These are phyloP conservation scores for Chaetomiaceae sp. DNA, from an alignment of 2,329 filamentous ascomycete species.

Conservation along the genomic window DNA sequence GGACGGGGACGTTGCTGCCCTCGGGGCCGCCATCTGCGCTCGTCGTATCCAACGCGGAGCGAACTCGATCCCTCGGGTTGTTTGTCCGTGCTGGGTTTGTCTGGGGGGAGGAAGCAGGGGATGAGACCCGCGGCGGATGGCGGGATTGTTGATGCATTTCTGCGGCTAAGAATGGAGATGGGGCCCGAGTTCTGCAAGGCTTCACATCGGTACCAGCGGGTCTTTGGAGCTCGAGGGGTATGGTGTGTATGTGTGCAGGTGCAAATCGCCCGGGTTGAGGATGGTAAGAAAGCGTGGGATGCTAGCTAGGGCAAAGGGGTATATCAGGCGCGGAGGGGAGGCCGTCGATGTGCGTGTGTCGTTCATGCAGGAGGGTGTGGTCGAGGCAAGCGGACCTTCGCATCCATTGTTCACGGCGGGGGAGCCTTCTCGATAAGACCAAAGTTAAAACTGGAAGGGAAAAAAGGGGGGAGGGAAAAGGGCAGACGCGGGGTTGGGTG, in stretches of 20 bases:
- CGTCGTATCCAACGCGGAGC: constrained; percentile 41
- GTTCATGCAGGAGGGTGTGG: constrained; percentile 15
- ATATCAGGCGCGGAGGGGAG: neutral
- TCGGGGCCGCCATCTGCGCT: constrained; percentile 42
- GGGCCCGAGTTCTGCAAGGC: constrained; percentile 3
- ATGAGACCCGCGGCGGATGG: constrained; percentile 65
- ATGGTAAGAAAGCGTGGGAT: no score
- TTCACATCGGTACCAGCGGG: constrained; percentile 20
- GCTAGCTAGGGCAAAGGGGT: no score
- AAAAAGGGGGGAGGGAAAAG: neutral
- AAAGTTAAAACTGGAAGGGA: neutral
- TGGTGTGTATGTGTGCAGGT: neutral
- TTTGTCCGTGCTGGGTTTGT: constrained; percentile 69
- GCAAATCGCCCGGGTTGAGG: neutral
- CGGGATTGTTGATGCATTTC: constrained; percentile 88
- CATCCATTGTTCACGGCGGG: constrained; percentile 24
- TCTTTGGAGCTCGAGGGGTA: neutral
- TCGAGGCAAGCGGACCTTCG: constrained; percentile 21
- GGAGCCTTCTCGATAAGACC: constrained; percentile 2
- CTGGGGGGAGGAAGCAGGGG: constrained; percentile 66
- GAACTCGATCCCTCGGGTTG: constrained; percentile 63
- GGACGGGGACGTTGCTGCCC: constrained; percentile 34
- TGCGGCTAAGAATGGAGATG: constrained; percentile 26
- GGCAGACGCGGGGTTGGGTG: neutral
- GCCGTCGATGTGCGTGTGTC: neutral